A percentile compares a stretch with the other conserved stretches of the same genome.
Evolutionary conservation across 2,329 filamentous ascomycete species (phyloP).

Genomic region (Blumeriella jaapii): DNA sequence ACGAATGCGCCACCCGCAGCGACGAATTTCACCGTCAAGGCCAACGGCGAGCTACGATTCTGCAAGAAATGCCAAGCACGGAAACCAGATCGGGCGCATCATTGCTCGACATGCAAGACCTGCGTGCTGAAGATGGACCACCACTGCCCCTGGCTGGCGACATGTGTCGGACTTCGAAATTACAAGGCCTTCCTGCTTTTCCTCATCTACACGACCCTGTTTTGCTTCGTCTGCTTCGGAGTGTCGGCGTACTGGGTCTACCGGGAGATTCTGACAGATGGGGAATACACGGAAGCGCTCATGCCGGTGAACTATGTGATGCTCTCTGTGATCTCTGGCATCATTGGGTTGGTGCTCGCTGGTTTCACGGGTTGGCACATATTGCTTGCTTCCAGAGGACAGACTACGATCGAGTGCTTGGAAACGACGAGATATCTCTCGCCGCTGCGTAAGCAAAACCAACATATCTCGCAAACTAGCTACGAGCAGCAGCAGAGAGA

Average conservation of each 20-base stretch:
- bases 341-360: constrained; percentile 79
- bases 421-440: constrained; percentile 93
- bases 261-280: constrained; percentile 63
- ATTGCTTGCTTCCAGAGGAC: constrained; percentile 61
- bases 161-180: constrained; percentile 85
- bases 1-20: constrained; percentile 51
- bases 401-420: constrained; percentile 92
- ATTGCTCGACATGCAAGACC: constrained; percentile 87
- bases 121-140: constrained; percentile 99
- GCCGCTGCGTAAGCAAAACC: constrained; percentile 60
- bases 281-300: constrained; percentile 60
- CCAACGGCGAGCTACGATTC: constrained; percentile 74
- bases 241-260: constrained; percentile 74
- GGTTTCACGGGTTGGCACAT: constrained; percentile 92
- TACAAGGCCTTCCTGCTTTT: constrained; percentile 95
- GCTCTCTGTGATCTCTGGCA: constrained; percentile 73
- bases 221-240: constrained; percentile 73
- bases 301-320: constrained; percentile 88
- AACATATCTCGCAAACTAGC: constrained; percentile 35
- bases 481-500: constrained; percentile 67
- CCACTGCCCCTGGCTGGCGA: constrained; percentile 96
- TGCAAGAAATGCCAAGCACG: constrained; percentile 96
- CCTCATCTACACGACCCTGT: constrained; percentile 76
- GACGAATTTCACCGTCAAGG: constrained; percentile 83
- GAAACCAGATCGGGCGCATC: constrained; percentile 92